phyloP scores from a whole-genome alignment of 2,329 filamentous ascomycete species.

The Aspergillus eucalypticola region DNA sequence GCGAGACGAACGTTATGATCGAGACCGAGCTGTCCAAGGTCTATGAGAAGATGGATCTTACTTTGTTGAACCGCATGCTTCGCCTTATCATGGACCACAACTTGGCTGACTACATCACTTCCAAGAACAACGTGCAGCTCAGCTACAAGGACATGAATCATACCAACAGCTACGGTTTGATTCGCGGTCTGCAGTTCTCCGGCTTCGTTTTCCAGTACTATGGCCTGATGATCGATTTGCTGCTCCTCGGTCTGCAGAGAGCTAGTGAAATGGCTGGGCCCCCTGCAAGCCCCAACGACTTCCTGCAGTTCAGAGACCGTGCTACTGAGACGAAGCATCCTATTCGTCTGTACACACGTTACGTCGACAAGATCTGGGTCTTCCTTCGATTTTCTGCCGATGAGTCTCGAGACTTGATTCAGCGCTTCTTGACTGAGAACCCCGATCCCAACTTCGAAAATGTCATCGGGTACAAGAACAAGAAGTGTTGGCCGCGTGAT shows the following conservation, averaged over 20 bases:
- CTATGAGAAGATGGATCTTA: constrained; percentile 98
- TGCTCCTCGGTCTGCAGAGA: constrained; percentile 87
- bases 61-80: constrained; percentile 86
- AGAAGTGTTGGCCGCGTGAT: constrained; percentile 98
- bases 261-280: constrained; percentile 98
- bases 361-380: constrained; percentile 98
- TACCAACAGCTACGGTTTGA: constrained; percentile 98
- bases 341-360: constrained; percentile 94
- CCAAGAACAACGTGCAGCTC: constrained; percentile 98
- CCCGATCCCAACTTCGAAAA: constrained; percentile 99
- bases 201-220: constrained; percentile 99
- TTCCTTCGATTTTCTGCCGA: constrained; percentile 93
- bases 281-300: constrained; percentile 92
- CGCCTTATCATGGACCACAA: constrained; percentile 99
- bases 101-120: constrained; percentile 96
- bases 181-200: constrained; percentile 95
- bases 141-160: constrained; percentile 99
- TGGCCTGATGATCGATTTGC: constrained; percentile 87
- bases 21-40: constrained; percentile 99
- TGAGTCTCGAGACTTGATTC: constrained; percentile 92
- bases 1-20: constrained; percentile 97
- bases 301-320: constrained; percentile 92
- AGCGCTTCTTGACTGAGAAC: constrained; percentile 96
- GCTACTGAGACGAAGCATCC: constrained; percentile 91
- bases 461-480: constrained; percentile 97